Evolutionary conservation across 108 stramenopile genomes (phyloP).

Genomic region (Cyclotella sp.): DNA sequence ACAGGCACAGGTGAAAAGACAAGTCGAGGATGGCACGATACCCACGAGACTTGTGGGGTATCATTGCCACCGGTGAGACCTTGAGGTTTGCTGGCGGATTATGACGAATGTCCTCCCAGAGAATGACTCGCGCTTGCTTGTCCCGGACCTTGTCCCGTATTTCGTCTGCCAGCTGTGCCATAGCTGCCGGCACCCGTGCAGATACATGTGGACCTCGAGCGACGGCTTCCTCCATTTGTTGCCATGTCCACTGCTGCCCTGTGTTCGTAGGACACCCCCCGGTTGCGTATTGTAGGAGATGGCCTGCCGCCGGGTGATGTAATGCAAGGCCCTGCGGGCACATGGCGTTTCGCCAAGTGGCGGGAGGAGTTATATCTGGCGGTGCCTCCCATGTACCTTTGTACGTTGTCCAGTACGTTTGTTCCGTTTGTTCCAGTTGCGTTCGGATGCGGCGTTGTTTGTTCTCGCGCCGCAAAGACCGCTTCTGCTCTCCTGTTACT

Average conservation of each 20-base stretch:
- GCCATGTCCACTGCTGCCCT: not conserved
- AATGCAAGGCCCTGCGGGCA: not conserved
- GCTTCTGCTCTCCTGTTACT: not conserved
- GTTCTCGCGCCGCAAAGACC: not conserved
- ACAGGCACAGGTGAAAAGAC: not conserved
- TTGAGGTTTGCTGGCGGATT: conserved; percentile 1
- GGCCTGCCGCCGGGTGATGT: not conserved
- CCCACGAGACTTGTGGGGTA: conserved; percentile 3
- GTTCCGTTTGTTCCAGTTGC: not conserved
- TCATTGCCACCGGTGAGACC: conserved; percentile 10
- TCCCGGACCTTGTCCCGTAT: no score
- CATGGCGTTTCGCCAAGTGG: not conserved
- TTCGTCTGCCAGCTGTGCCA: no score
- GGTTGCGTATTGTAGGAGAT: not conserved
- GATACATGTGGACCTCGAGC: conserved; percentile 2
- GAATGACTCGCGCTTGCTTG: not conserved
- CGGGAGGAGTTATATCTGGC: not conserved
- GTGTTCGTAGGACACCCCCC: not conserved
- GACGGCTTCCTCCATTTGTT: conserved; percentile 1
- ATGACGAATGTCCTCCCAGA: conserved; percentile 1
- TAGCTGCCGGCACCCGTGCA: not conserved
- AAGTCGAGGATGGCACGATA: conserved; percentile 1
- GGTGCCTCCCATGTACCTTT: not conserved
- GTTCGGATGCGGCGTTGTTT: not conserved
- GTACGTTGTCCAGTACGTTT: conserved; percentile 1